Evolutionary conservation across 495 filamentous ascomycete genomes (phyloP), one percentile per base, ranked within the genome.

Genomic region (Aspergillus indologenus): DNA sequence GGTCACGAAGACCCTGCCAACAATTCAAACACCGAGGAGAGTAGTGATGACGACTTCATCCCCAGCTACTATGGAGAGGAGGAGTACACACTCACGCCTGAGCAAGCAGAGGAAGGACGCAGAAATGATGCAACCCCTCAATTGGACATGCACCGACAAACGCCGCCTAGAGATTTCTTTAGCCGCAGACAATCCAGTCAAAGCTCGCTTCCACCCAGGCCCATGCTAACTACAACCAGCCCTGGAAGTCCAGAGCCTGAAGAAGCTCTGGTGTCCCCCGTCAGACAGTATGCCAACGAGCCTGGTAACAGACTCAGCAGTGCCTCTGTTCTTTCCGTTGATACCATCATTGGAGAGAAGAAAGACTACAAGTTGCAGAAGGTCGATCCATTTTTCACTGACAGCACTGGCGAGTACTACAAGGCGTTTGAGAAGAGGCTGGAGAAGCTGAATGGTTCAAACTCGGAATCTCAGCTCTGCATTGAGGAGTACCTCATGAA

Each of bases 331-430:
- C 69, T 80, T 24, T 79, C 76, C 2, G 78, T 81, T 45, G 76
- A 81, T 29, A 81, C 81, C 0, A 79, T 88, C 7, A 77, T 85
- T 17, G 83, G 83, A 15, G 84, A 85, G 51, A 78, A 82, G 60
- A 83, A 82, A 23, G 83, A 89, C 59, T 84, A 83, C 58, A 82
- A 83, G 59, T 77, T 88, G 12, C 86, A 89, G 62, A 83, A 88
- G 51, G 85, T 89, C 5, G 84, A 87, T 54, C 86, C 86, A 5
- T 87, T 83, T 74, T 90, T 90, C 73, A 89, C 85, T 4, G 87
- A 90, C 62, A 79, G 81, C 23, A 84, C 76, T 44, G 87, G 86
- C 19, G 77, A 84, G 56, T 89, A 83, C 71, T 85, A 83, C 49
- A 71, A 71, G 52, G 75, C 66, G 17, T 90, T 88, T 59, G 83